These are phyloP conservation scores for Boletellus ananiceps DNA, from an alignment of 768 basidiomycete genomes.

Conservation along the genomic window DNA sequence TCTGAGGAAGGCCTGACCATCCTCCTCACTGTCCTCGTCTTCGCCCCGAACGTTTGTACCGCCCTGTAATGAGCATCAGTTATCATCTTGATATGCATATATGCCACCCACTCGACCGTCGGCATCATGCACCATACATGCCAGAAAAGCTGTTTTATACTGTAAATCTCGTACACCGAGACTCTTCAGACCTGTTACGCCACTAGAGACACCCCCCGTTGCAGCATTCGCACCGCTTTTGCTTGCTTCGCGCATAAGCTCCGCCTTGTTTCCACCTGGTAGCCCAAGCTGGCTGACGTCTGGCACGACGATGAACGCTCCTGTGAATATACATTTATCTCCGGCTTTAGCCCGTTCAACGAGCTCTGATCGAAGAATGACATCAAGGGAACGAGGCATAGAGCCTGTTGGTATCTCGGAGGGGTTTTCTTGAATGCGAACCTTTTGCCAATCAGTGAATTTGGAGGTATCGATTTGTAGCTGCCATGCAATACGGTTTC, in stretches of 20 bases:
- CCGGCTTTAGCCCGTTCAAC: constrained; percentile 99
- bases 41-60: constrained; percentile 90
- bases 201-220: constrained; percentile 64
- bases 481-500: constrained; percentile 87
- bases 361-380: constrained; percentile 90
- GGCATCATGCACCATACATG: constrained; percentile 93
- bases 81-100: not conserved
- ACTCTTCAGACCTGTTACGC: constrained; percentile 91
- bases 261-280: constrained; percentile 88
- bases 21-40: constrained; percentile 72
- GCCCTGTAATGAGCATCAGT: constrained; percentile 40
- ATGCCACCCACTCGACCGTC: constrained; percentile 71
- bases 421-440: constrained; percentile 97
- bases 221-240: constrained; percentile 55
- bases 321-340: constrained; percentile 97
- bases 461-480: constrained; percentile 94
- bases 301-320: constrained; percentile 96
- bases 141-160: constrained; percentile 98
- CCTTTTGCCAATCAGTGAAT: constrained; percentile 99
- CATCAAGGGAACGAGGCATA: constrained; percentile 96
- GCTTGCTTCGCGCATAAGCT: constrained; percentile 83
- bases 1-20: constrained; percentile 79
- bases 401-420: constrained; percentile 98
- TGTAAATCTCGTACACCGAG: constrained; percentile 93
- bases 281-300: constrained; percentile 95